Conservation (phyloP, 495 filamentous ascomycete species). For the Durotheca rogersii region DNA sequence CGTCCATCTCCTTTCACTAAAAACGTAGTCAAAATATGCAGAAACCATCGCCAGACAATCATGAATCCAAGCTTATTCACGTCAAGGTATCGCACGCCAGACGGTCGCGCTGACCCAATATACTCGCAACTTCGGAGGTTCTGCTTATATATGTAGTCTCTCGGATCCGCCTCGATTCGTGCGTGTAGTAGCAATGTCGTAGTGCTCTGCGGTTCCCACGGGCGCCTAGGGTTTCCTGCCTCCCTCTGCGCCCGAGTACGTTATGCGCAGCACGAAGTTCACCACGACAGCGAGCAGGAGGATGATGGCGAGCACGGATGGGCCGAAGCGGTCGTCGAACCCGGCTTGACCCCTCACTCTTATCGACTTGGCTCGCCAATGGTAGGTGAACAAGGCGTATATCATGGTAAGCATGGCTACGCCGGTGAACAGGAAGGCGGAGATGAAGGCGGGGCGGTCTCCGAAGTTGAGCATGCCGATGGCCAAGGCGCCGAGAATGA, state of each 20-base stretch:
- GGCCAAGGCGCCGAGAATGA: slow-evolving; percentile 92
- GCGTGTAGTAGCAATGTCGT: neutral
- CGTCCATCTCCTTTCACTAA: neutral
- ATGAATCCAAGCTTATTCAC: neutral
- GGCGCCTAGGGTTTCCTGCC: slow-evolving; percentile 34
- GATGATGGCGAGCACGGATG: slow-evolving; percentile 82
- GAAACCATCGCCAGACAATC: neutral
- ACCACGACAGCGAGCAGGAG: slow-evolving; percentile 83
- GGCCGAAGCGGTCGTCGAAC: slow-evolving; percentile 93
- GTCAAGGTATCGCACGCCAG: too few relatives aligned
- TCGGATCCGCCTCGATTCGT: neutral
- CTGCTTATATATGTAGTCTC: too few relatives aligned
- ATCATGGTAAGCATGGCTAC: slow-evolving; percentile 95
- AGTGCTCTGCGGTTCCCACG: neutral
- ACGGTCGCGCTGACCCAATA: too few relatives aligned
- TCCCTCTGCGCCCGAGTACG: slow-evolving; percentile 46
- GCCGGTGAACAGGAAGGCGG: slow-evolving; percentile 86
- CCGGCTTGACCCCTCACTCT: slow-evolving; percentile 86
- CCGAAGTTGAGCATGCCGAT: slow-evolving; percentile 98
- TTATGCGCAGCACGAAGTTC: slow-evolving; percentile 88
- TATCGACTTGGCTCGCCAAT: slow-evolving; percentile 95
- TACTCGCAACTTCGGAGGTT: too few relatives aligned
- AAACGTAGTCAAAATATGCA: neutral
- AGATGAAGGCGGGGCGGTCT: slow-evolving; percentile 87
- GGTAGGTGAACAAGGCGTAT: slow-evolving; percentile 92